Evolutionary conservation across 2,329 filamentous ascomycete genomes (phyloP).

Genomic region (Aspergillus sp.): DNA sequence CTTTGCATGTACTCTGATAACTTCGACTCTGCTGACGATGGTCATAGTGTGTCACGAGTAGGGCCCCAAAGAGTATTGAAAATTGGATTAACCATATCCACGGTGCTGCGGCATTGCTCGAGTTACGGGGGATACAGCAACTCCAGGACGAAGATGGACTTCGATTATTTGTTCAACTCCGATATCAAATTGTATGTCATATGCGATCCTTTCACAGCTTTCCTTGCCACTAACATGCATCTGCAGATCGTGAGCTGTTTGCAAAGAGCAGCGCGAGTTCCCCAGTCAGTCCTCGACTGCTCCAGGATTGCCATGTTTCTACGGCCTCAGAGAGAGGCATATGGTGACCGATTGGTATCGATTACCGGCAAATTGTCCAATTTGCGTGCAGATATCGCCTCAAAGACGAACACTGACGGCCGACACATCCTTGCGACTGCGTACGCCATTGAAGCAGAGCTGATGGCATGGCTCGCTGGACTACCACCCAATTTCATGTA

Average conservation of each 20-base stretch:
- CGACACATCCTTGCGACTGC: conserved; percentile 25
- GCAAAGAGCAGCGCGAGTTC: conserved; percentile 24
- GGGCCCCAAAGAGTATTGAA: conserved; percentile 41
- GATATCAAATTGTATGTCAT: conserved; percentile 49
- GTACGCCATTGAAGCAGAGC: conserved; percentile 26
- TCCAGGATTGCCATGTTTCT: conserved; percentile 23
- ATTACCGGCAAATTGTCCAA: conserved; percentile 25
- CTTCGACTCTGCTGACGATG: background rate
- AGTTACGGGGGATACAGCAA: conserved; percentile 34
- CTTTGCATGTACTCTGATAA: background rate
- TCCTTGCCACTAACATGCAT: background rate
- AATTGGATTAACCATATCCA: conserved; percentile 54
- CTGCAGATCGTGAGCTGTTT: conserved; percentile 31
- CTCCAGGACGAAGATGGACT: conserved; percentile 41
- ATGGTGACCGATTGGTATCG: conserved; percentile 23
- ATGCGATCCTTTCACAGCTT: background rate
- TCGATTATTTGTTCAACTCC: conserved; percentile 49
- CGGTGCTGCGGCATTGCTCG: conserved; percentile 54
- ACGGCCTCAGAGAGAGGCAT: conserved; percentile 19
- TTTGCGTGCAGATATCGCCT: conserved; percentile 27
- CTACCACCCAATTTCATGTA: conserved; percentile 24
- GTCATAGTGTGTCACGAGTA: conserved; percentile 33
- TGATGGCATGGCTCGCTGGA: conserved; percentile 26
- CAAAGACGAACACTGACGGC: conserved; percentile 16
- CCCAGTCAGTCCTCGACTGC: conserved; percentile 26